Conservation (phyloP, 345 rosid species). For the Atalantia buxifolia region DNA sequence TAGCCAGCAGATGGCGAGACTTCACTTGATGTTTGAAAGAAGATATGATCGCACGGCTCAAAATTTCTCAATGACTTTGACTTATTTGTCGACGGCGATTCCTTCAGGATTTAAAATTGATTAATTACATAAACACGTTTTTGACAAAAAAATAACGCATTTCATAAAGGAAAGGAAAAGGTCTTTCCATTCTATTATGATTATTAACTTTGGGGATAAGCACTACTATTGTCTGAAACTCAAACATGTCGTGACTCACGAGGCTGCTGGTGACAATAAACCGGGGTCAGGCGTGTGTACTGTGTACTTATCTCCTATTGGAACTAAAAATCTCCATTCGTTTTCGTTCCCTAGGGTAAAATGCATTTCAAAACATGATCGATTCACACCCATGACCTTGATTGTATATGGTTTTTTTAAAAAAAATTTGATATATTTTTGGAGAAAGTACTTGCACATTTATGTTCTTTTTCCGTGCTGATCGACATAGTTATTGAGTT, state of each 20-base stretch:
- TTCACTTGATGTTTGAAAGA: background rate
- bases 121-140: background rate
- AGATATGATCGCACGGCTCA: slow-evolving; percentile 3
- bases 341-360: no score
- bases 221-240: background rate
- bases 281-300: no score
- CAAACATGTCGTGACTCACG: background rate
- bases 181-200: no score
- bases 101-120: background rate
- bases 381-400: no score
- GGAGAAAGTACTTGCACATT: background rate
- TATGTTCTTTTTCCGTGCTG: no score
- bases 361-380: no score
- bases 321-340: no score
- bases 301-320: no score
- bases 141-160: background rate
- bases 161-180: background rate
- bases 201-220: no score
- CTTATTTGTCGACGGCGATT: background rate
- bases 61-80: background rate
- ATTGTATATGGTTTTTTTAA: background rate
- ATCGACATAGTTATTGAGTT: no score
- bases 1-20: background rate
- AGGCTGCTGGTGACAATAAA: background rate
- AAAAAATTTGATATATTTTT: background rate